Evolutionary conservation across 1,284 basidiomycete genomes (phyloP).

Genomic region (Wolfiporia cocos): DNA sequence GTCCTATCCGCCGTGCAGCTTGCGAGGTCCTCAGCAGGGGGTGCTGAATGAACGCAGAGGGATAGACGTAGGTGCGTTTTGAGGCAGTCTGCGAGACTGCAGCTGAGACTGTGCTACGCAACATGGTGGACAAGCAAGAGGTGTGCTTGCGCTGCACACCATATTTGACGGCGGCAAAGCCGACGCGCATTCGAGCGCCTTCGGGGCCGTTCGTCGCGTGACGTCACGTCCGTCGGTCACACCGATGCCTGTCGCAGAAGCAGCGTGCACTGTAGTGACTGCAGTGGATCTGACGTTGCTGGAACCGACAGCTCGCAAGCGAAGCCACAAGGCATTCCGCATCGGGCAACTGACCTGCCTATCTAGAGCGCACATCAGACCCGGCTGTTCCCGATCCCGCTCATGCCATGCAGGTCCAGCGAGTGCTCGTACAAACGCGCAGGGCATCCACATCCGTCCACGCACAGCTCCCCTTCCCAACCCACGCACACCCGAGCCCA

Average conservation of each 20-base stretch:
- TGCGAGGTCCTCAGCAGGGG: not conserved
- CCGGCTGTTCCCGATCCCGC: too few species aligned
- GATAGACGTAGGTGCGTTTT: conserved; percentile 1
- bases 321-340: too few species aligned
- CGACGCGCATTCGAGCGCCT: not conserved
- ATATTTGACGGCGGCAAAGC: not conserved
- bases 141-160: not conserved
- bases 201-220: not conserved
- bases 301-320: too few species aligned
- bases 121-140: not conserved
- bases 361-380: too few species aligned
- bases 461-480: conserved; percentile 33
- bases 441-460: conserved; percentile 3
- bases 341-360: too few species aligned
- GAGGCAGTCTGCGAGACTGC: not conserved
- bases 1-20: not conserved
- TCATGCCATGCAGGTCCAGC: too few species aligned
- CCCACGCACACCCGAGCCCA: conserved; percentile 35
- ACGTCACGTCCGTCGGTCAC: not conserved
- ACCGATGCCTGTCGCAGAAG: too few species aligned
- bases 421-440: conserved; percentile 3
- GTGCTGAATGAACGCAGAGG: conserved; percentile 3
- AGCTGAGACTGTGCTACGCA: conserved; percentile 1
- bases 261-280: too few species aligned
- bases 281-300: too few species aligned